Base-by-base conservation (phyloP, 441 rosid genomes). In the Monsonia emarginata region DNA sequence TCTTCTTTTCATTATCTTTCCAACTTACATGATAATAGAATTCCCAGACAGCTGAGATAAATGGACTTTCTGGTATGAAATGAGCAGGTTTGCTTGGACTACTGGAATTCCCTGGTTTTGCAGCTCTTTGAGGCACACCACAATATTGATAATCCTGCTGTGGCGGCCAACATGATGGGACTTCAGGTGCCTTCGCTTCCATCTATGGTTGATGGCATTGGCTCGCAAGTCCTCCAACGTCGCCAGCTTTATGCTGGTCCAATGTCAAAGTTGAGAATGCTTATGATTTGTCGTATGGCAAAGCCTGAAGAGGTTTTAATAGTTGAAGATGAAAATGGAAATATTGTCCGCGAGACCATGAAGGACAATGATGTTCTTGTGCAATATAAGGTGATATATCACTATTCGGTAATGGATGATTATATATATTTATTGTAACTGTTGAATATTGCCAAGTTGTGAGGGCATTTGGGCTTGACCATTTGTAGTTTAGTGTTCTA, bases 321-420 rank as follows among this genome's bases (percentile, higher is more conserved):
- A 57, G 98, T 95, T 80, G 99, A 95, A 85, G 99, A 95, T 87
- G 99, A 95, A 83, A 95, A 95, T 80, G 99, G 99, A 14, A 95
- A 95, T 78, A 92, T 92, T 52, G 99, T 92, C 59, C 97, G 97
- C 64, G 98, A 90, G 86, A 95, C 99, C 59, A 76, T 95, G 98
- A 95, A 95, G 79, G 99, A 95, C 81, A 92, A 95, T 68, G 99
- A 95, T 83, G 97, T 95, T 73, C 98, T 92, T 71, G 98, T 95
- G 71, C 99, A 95, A 64, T 95, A 92, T 65, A 95, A 95, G 97
- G 99, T 91, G 69, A 67, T 64, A 44, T 44, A 48, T 54, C 72
- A 64, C 67, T 48, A 31, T 18, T 61, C n/a, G n/a, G n/a, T 70
- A 1, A 14, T 16, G 63, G 52, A 21, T 40, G 48, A 50, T 34